These are phyloP conservation scores for Pleomassaria siparia DNA, from an alignment of 2,329 filamentous ascomycete species.

Conservation along the genomic window DNA sequence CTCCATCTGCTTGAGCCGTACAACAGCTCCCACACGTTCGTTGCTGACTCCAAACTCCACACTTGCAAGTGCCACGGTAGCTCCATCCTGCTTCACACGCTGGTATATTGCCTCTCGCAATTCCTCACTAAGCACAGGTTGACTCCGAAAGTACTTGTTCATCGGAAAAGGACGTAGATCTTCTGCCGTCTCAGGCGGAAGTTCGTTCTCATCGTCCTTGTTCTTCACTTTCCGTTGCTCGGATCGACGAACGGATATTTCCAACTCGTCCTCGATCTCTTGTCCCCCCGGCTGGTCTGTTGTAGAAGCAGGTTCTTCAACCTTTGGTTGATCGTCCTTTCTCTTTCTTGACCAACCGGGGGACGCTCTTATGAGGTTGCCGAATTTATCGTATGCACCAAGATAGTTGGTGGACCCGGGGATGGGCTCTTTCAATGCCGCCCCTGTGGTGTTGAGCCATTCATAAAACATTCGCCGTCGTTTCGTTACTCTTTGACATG, in stretches of 20 bases:
- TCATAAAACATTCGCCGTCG: conserved; percentile 58
- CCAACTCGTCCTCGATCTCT: conserved; percentile 31
- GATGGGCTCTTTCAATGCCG: conserved; percentile 51
- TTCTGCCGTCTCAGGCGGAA: conserved; percentile 34
- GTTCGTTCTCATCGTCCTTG: conserved; percentile 11
- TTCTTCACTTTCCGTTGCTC: conserved; percentile 19
- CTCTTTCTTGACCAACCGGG: conserved; percentile 21
- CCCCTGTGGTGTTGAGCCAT: conserved; percentile 61
- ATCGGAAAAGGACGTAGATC: conserved; percentile 66
- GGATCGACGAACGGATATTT: conserved; percentile 23
- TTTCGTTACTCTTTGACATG: conserved; percentile 47
- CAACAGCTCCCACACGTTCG: conserved; percentile 79
- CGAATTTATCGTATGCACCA: conserved; percentile 54
- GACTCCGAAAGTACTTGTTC: conserved; percentile 70
- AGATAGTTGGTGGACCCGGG: conserved; percentile 58
- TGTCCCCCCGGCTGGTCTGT: conserved; percentile 28
- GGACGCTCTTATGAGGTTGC: conserved; percentile 48
- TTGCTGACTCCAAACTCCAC: conserved; percentile 78
- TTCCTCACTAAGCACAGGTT: conserved; percentile 72
- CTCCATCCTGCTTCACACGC: conserved; percentile 63
- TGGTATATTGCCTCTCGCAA: conserved; percentile 74
- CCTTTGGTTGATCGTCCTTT: conserved; percentile 4
- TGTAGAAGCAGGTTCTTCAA: conserved; percentile 24
- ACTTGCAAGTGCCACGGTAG: conserved; percentile 72
- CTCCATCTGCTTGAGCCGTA: conserved; percentile 83